A percentile compares a stretch with the other conserved stretches of the same genome.
Conservation (phyloP, 495 filamentous ascomycete genomes). For the Massariosphaeria phaeospora region DNA sequence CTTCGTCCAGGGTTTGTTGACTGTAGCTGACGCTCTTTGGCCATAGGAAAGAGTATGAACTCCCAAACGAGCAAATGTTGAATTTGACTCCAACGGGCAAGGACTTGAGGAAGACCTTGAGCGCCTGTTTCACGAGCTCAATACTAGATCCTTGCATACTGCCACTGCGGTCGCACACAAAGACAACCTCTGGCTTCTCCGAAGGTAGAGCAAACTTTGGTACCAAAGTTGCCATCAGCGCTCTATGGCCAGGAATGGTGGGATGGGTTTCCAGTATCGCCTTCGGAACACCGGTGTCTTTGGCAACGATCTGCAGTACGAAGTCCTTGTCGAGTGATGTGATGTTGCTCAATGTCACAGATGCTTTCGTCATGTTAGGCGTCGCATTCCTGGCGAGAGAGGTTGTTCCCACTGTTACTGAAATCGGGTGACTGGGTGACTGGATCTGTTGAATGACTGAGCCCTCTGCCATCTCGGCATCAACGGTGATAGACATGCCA, state of each 20-base stretch:
- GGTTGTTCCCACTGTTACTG: conserved; percentile 55
- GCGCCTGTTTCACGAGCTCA: conserved; percentile 50
- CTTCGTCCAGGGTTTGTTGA: conserved; percentile 47
- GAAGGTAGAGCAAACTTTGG: conserved; percentile 57
- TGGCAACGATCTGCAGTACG: conserved; percentile 52
- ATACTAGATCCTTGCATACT: conserved; percentile 57
- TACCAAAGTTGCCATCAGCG: conserved; percentile 63
- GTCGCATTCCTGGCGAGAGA: conserved; percentile 44
- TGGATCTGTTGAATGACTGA: conserved; percentile 55
- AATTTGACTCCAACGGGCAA: conserved; percentile 63
- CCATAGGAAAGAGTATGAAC: conserved; percentile 53
- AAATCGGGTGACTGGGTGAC: conserved; percentile 63
- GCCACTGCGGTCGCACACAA: conserved; percentile 64
- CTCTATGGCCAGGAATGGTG: conserved; percentile 54
- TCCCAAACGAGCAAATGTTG: conserved; percentile 72
- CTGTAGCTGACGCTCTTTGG: conserved; percentile 52
- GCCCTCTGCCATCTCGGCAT: conserved; percentile 53
- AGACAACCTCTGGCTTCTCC: conserved; percentile 59
- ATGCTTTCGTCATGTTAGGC: conserved; percentile 53
- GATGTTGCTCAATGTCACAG: conserved; percentile 52
- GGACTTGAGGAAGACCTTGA: conserved; percentile 65
- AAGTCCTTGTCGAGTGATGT: conserved; percentile 50
- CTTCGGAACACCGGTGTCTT: conserved; percentile 52
- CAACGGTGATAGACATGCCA: conserved; percentile 56
- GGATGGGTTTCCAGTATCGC: conserved; percentile 62